Conservation (phyloP, 2,329 filamentous ascomycete genomes). For the Coniella lustricola region DNA sequence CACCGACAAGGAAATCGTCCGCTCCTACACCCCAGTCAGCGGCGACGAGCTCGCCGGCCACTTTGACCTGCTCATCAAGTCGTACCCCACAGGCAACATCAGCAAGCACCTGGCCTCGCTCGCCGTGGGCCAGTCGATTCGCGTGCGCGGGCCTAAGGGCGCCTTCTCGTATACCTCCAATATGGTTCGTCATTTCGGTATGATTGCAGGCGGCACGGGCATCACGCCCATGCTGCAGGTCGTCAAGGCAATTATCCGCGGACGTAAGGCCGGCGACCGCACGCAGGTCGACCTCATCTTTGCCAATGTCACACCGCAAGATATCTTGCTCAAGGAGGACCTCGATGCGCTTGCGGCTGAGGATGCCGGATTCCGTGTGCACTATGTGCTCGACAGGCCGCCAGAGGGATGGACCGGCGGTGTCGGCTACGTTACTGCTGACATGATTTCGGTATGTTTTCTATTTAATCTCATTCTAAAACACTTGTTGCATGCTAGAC, state of each 20-base stretch:
- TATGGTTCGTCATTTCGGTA: slow-evolving; percentile 93
- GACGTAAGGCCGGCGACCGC: slow-evolving; percentile 68
- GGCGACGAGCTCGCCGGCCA: slow-evolving; percentile 83
- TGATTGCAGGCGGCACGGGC: slow-evolving; percentile 95
- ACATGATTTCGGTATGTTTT: slow-evolving; percentile 71
- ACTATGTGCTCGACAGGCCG: slow-evolving; percentile 96
- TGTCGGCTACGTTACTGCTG: slow-evolving; percentile 87
- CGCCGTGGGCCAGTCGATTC: slow-evolving; percentile 77
- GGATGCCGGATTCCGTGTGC: slow-evolving; percentile 75
- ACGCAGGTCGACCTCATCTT: slow-evolving; percentile 94
- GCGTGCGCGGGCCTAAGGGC: slow-evolving; percentile 89
- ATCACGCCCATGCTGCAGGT: slow-evolving; percentile 99
- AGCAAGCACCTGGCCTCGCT: slow-evolving; percentile 84
- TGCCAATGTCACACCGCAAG: slow-evolving; percentile 87
- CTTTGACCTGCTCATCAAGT: slow-evolving; percentile 97
- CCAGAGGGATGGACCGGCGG: slow-evolving; percentile 87
- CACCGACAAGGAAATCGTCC: slow-evolving; percentile 73
- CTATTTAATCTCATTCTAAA: no score
- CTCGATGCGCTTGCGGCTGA: slow-evolving; percentile 71
- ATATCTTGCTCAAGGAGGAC: slow-evolving; percentile 90
- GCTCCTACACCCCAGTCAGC: slow-evolving; percentile 88
- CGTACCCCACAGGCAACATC: slow-evolving; percentile 96
- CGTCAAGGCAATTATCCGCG: slow-evolving; percentile 80
- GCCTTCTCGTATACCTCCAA: slow-evolving; percentile 97
- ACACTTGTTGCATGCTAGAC: background rate